Evolutionary conservation across 2,329 filamentous ascomycete genomes (phyloP), one percentile per base, ranked within the genome.

Genomic region (Paraconiothyrium sp.): DNA sequence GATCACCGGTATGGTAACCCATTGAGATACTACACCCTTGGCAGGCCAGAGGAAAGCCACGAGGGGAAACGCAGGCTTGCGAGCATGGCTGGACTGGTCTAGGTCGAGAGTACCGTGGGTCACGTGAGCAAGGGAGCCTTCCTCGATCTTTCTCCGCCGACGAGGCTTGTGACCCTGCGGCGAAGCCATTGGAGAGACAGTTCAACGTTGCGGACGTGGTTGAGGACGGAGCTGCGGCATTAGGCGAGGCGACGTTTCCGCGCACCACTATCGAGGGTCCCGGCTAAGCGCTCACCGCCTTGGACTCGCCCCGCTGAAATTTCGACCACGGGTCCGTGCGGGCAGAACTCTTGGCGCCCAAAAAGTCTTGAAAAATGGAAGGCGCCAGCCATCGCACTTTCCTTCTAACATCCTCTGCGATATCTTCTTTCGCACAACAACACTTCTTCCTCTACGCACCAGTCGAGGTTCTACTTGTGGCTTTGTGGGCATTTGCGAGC

Each of bases 41-140:
- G 93, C 92, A 54, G 94, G 93, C 92, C 94, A 97, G 54, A 99
- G 86, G 74, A 99, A 94, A n/a, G 94, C 90, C 1, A 93, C 93
- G 24, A 99, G 86, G 44, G 95, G 94, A 74, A 97, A 98, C 4
- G 92, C 88, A 35, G 94, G 94, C 46, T 78, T 79, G 59, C 83
- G 79, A 52, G 78, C 76, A 54, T 82, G 80, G 41, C 82, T 81
- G 47, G 76, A 77, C 5, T 78, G 61, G 63, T 85, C 81, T 61
- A 83, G 61, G 48, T 77, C 73, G 59, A 83, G 74, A 4, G 81
- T 81, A 39, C 81, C 82, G 71, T 83, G 77, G 67, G 72, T 76
- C 8, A 79, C 71, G 60, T 77, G 71, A 59, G 76, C 77, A 62
- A 77, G 75, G 34, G 72, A 76, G 43, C 76, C 74, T 27, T 79